Conservation (phyloP, 495 filamentous ascomycete species). For the Pyronema domesticum region DNA sequence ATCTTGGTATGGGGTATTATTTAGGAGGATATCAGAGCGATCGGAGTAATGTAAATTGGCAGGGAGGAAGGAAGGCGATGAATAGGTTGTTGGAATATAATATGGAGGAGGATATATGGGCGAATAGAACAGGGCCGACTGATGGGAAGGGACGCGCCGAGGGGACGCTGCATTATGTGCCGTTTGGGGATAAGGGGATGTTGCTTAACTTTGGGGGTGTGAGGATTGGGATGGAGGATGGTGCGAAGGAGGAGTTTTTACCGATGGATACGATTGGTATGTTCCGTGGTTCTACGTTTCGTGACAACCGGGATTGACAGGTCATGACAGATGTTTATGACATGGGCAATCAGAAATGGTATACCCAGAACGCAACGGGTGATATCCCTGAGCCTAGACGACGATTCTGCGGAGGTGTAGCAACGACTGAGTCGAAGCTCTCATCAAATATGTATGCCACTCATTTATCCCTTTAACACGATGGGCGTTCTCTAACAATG, state of each 20-base stretch:
- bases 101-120: slow-evolving; percentile 27
- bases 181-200: slow-evolving; percentile 34
- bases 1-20: slow-evolving; percentile 27
- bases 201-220: slow-evolving; percentile 37
- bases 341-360: slow-evolving; percentile 35
- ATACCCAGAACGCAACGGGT: slow-evolving; percentile 34
- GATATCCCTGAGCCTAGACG: slow-evolving; percentile 29
- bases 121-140: slow-evolving; percentile 29
- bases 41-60: slow-evolving; percentile 29
- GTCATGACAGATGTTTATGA: slow-evolving; percentile 30
- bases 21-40: slow-evolving; percentile 27
- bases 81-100: slow-evolving; percentile 29
- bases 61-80: slow-evolving; percentile 25
- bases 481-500: not conserved
- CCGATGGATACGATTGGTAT: slow-evolving; percentile 13
- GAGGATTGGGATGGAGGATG: slow-evolving; percentile 24
- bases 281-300: not conserved
- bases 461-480: not conserved
- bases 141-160: slow-evolving; percentile 30
- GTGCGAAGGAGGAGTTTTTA: slow-evolving; percentile 9
- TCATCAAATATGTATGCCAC: slow-evolving; percentile 33
- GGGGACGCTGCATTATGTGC: slow-evolving; percentile 31
- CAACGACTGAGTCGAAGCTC: slow-evolving; percentile 36
- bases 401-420: slow-evolving; percentile 37
- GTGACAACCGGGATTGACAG: not conserved